Evolutionary conservation across 768 basidiomycete genomes (phyloP), one percentile per base, ranked within the genome.

Genomic region (Tricholoma hemisulphureum): DNA sequence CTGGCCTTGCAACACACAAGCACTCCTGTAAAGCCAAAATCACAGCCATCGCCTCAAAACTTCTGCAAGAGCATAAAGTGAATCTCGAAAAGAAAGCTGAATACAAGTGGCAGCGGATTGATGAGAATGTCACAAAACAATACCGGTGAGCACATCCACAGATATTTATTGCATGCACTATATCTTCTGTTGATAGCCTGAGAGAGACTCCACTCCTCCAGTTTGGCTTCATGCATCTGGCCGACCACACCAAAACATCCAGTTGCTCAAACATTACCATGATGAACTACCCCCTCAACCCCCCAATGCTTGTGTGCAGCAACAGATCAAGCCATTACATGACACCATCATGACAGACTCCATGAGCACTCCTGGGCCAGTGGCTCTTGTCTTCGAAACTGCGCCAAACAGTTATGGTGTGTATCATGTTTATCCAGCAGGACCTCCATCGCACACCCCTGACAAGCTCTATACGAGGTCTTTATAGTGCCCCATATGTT

Each of bases 381-480:
- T 7, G 13, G 21, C 18, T 6, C n/a, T 7, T 43, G 41, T 8
- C 3, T 23, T 21, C 41, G 10, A 2, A 20, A 43, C 18, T 1
- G 20, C 2, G 21, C 7, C 56, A 0, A 57, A 61, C 16, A 57
- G 51, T 14, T 58, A 57, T 31, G 49, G 49, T 28, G 23, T 58
- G 1, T 61, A 57, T 16, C 49, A 54, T 28, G 9, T 35, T 2
- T 61, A 61, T 29, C 23, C 52, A 2, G 1, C 21, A 45, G 56
- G 53, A 20, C 7, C 1, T 4, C 56, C 56, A 3, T 58, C 53
- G 1, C 58, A 35, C 11, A 61, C 49, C 0, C 60, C 53, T 1
- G 28, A 61, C 26, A 24, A 61, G 49, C 43, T 21, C 18, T 32
- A n/a, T n/a, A n/a, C n/a, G n/a, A n/a, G n/a, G n/a, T n/a, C n/a